A percentile compares a stretch with the other conserved stretches of the same genome.
phyloP scores from a whole-genome alignment of 495 filamentous ascomycete genomes.

The Bathelium albidoporum region DNA sequence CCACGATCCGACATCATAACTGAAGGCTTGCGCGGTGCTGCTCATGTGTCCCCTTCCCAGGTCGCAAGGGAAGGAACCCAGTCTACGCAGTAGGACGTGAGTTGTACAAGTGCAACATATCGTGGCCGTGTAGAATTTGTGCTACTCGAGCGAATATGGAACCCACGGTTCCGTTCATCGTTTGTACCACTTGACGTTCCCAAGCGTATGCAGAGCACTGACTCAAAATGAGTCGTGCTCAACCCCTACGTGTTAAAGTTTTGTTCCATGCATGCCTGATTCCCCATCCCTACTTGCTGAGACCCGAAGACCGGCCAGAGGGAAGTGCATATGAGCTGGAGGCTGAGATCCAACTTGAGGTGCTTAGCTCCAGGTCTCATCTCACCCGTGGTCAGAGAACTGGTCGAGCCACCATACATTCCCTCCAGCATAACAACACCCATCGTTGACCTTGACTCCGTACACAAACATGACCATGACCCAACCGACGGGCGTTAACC shows the following conservation, averaged over 20 bases:
- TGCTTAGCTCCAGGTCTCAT: neutral
- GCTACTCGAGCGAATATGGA: no score
- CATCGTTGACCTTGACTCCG: neutral
- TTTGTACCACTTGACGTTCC: no score
- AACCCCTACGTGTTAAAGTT: neutral
- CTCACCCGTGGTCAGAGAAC: neutral
- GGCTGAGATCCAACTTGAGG: neutral
- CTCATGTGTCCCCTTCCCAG: no score
- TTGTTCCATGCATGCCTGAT: neutral
- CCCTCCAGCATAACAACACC: neutral
- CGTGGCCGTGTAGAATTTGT: no score
- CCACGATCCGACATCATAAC: no score
- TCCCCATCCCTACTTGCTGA: neutral
- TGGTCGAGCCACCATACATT: neutral
- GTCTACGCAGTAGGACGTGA: no score
- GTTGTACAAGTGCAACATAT: no score
- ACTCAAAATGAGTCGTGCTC: neutral
- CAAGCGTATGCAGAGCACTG: neutral
- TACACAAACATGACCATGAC: neutral
- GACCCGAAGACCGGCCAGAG: neutral
- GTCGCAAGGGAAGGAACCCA: no score
- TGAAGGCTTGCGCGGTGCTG: no score
- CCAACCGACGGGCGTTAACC: slow-evolving; percentile 13
- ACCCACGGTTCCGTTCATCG: no score
- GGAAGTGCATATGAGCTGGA: neutral